Base-by-base conservation (phyloP, 345 rosid genomes). In the Eucalyptus paniculata region DNA sequence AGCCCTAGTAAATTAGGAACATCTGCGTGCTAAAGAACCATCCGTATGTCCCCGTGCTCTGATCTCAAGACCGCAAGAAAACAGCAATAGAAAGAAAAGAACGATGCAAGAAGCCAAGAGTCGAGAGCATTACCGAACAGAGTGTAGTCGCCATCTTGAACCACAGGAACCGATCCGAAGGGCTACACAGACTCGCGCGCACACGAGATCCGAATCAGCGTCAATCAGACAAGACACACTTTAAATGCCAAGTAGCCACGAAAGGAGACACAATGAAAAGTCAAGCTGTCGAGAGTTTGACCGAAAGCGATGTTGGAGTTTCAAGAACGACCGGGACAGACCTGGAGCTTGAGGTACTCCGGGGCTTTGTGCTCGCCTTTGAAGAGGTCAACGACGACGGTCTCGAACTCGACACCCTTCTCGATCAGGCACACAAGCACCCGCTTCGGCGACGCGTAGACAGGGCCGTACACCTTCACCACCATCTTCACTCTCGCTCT, bases 391-490 rank as follows among this genome's bases (percentile, higher is more conserved):
- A 96, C 7, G 4, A 94, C 93, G 80, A 94, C 87, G 86, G 96
- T 93, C 60, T 95, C 96, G 86, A 95, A 95, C 24, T 94, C 81
- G 3, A 95, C 88, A 6, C 91, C 96, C 91, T 95, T 96, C 92
- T 95, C 97, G 5, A 93, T 45, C 51, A 92, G 90, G 69, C 95
- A 92, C 32, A 88, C 91, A 2, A 95, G 28, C 50, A 92, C 96
- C 17, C 96, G 85, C 93, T 96, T 95, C 1, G 96, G 94, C 53
- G 92, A 91, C 87, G 92, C 94, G 88, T 91, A 94, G 67, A 83
- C 92, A 12, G 96, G 91, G 51, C 96, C 96, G 88, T 92, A 94
- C 91, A 94, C 96, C 92, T 94, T 95, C 53, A 95, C 94, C 91
- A 92, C 97, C 97, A 94, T 93, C 72, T 86, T 90, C 32, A 6